Conservation (phyloP, 345 rosid genomes). For the Angophora floribunda region DNA sequence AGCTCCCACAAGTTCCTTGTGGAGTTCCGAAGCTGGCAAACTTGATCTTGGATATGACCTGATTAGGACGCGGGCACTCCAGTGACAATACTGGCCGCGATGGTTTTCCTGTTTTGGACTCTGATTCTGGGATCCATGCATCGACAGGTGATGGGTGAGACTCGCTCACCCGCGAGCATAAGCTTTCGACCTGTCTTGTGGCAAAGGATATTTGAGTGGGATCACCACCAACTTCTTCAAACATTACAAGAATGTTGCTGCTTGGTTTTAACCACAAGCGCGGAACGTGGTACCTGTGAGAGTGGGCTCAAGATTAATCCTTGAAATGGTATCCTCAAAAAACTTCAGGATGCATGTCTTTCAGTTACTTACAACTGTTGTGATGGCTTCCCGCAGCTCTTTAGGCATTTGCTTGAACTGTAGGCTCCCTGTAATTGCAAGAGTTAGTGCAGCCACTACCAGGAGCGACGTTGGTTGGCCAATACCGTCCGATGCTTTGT, state of each 20-base stretch:
- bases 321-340: neutral
- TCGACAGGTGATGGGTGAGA: constrained; percentile 72
- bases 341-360: neutral
- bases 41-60: constrained; percentile 63
- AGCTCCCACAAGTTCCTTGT: constrained; percentile 65
- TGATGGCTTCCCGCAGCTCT: constrained; percentile 83
- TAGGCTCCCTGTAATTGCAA: constrained; percentile 77
- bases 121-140: constrained; percentile 48
- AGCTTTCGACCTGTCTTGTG: constrained; percentile 31
- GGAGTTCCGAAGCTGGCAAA: constrained; percentile 93
- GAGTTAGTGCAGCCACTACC: constrained; percentile 50
- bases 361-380: constrained; percentile 63
- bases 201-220: constrained; percentile 60
- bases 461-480: constrained; percentile 59
- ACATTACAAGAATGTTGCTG: constrained; percentile 69
- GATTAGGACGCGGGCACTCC: constrained; percentile 49
- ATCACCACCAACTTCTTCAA: constrained; percentile 88
- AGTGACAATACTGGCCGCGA: constrained; percentile 37
- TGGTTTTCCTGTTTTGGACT: constrained; percentile 14
- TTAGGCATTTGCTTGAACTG: constrained; percentile 61
- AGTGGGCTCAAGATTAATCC: neutral
- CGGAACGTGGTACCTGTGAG: constrained; percentile 76
- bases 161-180: constrained; percentile 61
- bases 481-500: constrained; percentile 90
- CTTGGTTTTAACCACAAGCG: constrained; percentile 78